These are phyloP conservation scores for Wilcoxina mikolae DNA, from an alignment of 495 filamentous ascomycete species.

Conservation along the genomic window DNA sequence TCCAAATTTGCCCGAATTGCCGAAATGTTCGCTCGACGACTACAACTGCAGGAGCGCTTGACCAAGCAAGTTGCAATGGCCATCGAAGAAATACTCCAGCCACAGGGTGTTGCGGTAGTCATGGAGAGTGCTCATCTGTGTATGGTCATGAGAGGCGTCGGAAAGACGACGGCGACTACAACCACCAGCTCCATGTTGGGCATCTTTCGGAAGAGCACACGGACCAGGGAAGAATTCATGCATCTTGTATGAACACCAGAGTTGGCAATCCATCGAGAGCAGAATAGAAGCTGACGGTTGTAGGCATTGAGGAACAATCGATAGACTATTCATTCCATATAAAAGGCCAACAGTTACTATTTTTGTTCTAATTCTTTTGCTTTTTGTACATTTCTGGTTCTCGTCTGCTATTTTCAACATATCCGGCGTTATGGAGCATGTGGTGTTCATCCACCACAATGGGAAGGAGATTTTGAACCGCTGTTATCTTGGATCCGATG, in stretches of 20 bases:
- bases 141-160: conserved; percentile 80
- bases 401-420: conserved; percentile 2
- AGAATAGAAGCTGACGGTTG: neutral
- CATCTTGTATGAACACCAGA: conserved; percentile 26
- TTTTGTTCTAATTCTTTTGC: neutral
- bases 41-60: conserved; percentile 89
- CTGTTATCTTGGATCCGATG: neutral
- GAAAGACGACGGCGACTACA: conserved; percentile 74
- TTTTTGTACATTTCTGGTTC: neutral
- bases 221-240: conserved; percentile 82
- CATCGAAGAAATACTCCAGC: conserved; percentile 78
- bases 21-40: conserved; percentile 85
- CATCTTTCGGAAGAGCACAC: conserved; percentile 79
- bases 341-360: too few species aligned
- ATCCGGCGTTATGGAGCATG: conserved; percentile 1
- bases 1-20: conserved; percentile 91
- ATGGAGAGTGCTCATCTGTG: conserved; percentile 97
- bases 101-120: conserved; percentile 88
- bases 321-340: neutral
- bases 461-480: neutral
- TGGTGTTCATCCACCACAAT: neutral
- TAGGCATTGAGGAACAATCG: conserved; percentile 4
- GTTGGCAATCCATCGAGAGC: too few species aligned
- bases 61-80: conserved; percentile 94
- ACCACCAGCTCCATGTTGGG: conserved; percentile 95